Evolutionary conservation across 2,329 filamentous ascomycete species (phyloP).

Genomic region (Pseudodiploospora longispora): DNA sequence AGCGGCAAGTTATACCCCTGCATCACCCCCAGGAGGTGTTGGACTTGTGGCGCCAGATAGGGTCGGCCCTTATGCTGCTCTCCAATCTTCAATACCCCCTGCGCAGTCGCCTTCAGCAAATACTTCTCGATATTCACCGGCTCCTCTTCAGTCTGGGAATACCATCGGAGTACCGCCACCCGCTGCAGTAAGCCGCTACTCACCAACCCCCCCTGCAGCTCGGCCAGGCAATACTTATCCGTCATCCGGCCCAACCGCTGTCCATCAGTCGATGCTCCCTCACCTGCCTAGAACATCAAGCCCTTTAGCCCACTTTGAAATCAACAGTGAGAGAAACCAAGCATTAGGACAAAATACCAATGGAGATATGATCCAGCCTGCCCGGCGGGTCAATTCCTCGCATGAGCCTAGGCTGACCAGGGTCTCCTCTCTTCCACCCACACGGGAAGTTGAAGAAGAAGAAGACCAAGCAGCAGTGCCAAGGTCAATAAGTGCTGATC

Average conservation of each 20-base stretch:
- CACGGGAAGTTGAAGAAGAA: constrained; percentile 55
- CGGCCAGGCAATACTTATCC: constrained; percentile 37
- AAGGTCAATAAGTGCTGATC: constrained; percentile 17
- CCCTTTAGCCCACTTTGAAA: constrained; percentile 56
- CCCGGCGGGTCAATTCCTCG: constrained; percentile 43
- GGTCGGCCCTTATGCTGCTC: constrained; percentile 44
- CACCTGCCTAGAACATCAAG: constrained; percentile 59
- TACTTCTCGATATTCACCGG: constrained; percentile 54
- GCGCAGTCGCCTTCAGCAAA: constrained; percentile 26
- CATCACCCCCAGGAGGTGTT: constrained; percentile 20
- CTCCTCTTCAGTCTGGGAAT: constrained; percentile 34
- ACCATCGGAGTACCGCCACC: constrained; percentile 32
- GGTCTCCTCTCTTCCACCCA: constrained; percentile 51
- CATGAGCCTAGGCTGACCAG: constrained; percentile 48
- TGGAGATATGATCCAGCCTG: constrained; percentile 33
- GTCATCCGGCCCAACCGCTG: constrained; percentile 23
- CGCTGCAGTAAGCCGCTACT: constrained; percentile 43
- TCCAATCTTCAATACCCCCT: constrained; percentile 29
- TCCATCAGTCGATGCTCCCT: constrained; percentile 40
- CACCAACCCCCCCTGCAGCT: constrained; percentile 34
- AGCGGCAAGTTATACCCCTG: constrained; percentile 3
- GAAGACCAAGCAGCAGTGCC: constrained; percentile 25
- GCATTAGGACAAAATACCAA: constrained; percentile 14
- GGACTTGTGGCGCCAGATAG: constrained; percentile 46
- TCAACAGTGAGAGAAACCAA: constrained; percentile 32